phyloP scores from a whole-genome alignment of 805 yeast genomes.

The Ogataea dorogensis region DNA sequence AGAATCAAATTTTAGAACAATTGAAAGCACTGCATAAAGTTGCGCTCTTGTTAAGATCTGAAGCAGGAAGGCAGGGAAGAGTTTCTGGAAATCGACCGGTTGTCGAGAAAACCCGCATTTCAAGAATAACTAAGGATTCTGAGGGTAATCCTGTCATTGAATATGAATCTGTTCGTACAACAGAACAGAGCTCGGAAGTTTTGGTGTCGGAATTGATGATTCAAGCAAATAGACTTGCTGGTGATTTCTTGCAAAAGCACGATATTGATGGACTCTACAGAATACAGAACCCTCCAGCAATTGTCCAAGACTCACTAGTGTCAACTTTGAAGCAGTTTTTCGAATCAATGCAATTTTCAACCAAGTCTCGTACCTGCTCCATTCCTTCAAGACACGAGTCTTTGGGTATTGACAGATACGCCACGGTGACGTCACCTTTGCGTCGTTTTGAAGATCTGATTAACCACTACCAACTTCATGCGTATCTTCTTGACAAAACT shows the following conservation, averaged over 20 bases:
- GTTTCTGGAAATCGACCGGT: too few species aligned
- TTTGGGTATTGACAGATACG: constrained; percentile 60
- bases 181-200: constrained; percentile 47
- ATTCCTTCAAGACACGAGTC: constrained; percentile 53
- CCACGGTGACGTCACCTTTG: constrained; percentile 86
- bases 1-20: background rate
- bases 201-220: constrained; percentile 87
- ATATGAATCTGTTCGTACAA: constrained; percentile 4
- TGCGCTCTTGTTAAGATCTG: constrained; percentile 28
- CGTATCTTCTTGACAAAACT: constrained; percentile 34
- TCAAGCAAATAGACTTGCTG: constrained; percentile 64
- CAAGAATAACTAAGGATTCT: constrained; percentile 10
- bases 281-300: constrained; percentile 31
- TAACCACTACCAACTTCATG: constrained; percentile 73
- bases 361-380: constrained; percentile 51
- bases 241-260: constrained; percentile 42
- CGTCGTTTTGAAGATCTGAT: constrained; percentile 79
- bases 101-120: constrained; percentile 1
- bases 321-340: constrained; percentile 31
- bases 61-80: constrained; percentile 41
- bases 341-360: constrained; percentile 44
- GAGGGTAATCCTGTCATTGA: too few species aligned
- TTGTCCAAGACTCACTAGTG: constrained; percentile 20
- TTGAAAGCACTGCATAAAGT: constrained; percentile 36
- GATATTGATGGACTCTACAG: constrained; percentile 52